Conservation (phyloP, 2,329 filamentous ascomycete genomes). For the Neurospora sp. region DNA sequence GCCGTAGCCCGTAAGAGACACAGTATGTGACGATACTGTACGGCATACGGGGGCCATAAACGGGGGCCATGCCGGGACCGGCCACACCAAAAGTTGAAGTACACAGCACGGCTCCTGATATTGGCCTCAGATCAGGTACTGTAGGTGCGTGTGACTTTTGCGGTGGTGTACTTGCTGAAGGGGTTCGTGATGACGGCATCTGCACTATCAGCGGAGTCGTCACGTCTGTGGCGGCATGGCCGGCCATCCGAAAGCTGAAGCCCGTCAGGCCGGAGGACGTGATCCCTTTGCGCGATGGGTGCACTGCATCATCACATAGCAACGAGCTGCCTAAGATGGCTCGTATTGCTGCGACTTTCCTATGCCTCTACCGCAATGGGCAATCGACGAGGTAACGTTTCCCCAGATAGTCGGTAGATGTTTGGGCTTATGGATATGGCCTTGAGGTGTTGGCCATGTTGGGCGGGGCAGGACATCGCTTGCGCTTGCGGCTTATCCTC, state of each 20-base stretch:
- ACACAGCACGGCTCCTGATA: background rate
- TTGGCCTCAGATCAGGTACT: background rate
- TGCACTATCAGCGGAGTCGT: background rate
- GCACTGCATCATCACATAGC: background rate
- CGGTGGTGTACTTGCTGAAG: background rate
- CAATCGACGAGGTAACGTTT: background rate
- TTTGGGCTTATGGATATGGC: background rate
- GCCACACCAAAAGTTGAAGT: background rate
- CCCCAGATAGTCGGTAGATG: background rate
- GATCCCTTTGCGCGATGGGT: background rate
- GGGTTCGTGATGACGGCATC: background rate
- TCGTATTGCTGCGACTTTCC: background rate
- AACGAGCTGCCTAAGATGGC: background rate
- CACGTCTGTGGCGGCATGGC: background rate
- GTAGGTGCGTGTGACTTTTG: background rate
- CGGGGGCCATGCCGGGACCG: background rate
- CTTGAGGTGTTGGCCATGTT: background rate
- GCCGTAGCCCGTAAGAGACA: background rate
- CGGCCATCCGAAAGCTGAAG: constrained; percentile 4
- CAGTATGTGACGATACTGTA: background rate
- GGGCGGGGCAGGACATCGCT: background rate
- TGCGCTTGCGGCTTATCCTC: background rate
- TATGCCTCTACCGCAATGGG: background rate
- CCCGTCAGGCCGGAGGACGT: constrained; percentile 1
- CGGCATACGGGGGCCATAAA: background rate